phyloP scores from a whole-genome alignment of 164 flowering plant genomes.

The Tetracentron sinense region DNA sequence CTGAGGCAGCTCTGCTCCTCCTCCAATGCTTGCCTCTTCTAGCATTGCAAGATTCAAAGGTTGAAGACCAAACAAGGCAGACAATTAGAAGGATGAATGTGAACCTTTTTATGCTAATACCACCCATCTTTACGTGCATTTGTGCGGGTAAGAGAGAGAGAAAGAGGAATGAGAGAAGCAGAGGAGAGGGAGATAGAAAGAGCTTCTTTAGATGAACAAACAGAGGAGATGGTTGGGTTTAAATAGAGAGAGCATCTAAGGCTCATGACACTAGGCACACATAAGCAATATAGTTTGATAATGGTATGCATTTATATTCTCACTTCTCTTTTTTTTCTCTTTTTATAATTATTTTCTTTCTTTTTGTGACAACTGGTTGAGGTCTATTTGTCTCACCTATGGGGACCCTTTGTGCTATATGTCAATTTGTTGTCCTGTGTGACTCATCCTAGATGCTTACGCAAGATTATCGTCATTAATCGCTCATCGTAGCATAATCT shows the following conservation, averaged over 20 bases:
- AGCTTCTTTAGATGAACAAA: slow-evolving; percentile 13
- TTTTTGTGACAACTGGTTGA: too few relatives aligned
- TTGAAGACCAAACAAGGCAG: slow-evolving; percentile 49
- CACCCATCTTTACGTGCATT: slow-evolving; percentile 29
- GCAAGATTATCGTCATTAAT: background rate
- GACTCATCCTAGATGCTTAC: too few relatives aligned
- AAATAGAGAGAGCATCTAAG: slow-evolving; percentile 32
- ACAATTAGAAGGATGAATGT: slow-evolving; percentile 47
- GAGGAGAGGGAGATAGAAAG: slow-evolving; percentile 14
- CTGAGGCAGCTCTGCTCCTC: slow-evolving; percentile 33
- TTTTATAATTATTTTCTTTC: background rate
- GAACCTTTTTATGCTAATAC: slow-evolving; percentile 39
- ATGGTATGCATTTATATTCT: slow-evolving; percentile 29
- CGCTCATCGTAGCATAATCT: too few relatives aligned
- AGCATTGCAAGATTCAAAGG: slow-evolving; percentile 58
- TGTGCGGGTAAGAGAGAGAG: slow-evolving; percentile 4
- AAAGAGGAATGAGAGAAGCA: slow-evolving; percentile 12
- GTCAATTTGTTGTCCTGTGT: too few relatives aligned
- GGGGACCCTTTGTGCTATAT: too few relatives aligned
- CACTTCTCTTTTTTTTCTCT: background rate
- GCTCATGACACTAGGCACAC: slow-evolving; percentile 20
- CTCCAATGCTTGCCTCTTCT: slow-evolving; percentile 85
- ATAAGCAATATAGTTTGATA: slow-evolving; percentile 15
- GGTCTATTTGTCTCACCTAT: too few relatives aligned
- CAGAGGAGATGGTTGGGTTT: slow-evolving; percentile 27